Base-by-base conservation (phyloP, 495 filamentous ascomycete genomes). In the Sporormia fimetaria region DNA sequence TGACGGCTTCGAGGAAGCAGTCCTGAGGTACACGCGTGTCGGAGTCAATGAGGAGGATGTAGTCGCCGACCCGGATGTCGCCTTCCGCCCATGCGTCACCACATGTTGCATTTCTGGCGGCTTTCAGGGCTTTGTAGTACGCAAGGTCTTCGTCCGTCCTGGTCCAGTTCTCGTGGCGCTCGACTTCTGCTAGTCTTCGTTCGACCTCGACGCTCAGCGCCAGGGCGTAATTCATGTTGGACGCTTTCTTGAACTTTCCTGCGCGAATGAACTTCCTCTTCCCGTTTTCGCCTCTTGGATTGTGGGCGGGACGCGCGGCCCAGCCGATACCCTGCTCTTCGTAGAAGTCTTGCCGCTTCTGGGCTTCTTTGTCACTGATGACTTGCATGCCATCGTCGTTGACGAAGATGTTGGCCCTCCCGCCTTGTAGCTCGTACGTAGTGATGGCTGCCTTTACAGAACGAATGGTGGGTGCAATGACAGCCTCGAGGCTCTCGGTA, bases 191-290 rank as follows among this genome's bases (percentile, higher is more conserved):
- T 6, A 81, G 63, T 43, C 70, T 75, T 1, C 74, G 70, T 51
- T 80, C 77, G 22, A 80, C 70, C 10, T 68, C 62, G 35, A 69
- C 69, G 53, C 70, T 75, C 22, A 74, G 53, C 57, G 65, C 65
- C 54, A 81, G 53, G 7, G 69, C 73, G 35, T 76, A 81, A 56
- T 81, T 81, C 77, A 81, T 81, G 58, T 81, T 81, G 20, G 75
- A 79, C 17, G 76, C 76, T 40, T 80, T 81, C 64, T 81, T 81
- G 64, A 81, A 81, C 55, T 80, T 80, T 31, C 77, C 77, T 5
- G 69, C 62, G 8, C 77, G 69, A 18, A 72, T 47, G 55, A 78
- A 80, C 4, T 33, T 33, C 15, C 48, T 40, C 25, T 57, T 52
- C 14, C 61, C 49, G 42, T 40, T 58, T 35, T 34, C 16, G 3